Percentiles rank a stretch among this genome's conserved stretches.
These are phyloP conservation scores for Tulasnella sp. DNA, from an alignment of 768 basidiomycete genomes.

Conservation along the genomic window DNA sequence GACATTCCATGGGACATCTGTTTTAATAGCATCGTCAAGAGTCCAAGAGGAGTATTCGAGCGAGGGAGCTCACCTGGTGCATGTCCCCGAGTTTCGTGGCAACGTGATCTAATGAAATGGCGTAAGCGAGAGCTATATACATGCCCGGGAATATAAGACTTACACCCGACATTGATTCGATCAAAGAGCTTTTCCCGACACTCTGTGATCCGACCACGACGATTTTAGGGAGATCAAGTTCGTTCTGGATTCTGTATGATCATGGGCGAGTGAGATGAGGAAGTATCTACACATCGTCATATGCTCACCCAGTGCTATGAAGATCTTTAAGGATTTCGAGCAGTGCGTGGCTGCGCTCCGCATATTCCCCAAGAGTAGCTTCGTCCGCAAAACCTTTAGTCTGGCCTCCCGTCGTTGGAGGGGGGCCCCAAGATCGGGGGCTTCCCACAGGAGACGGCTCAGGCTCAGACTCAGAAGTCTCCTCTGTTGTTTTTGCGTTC, in stretches of 20 bases:
- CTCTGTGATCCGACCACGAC: slow-evolving; percentile 70
- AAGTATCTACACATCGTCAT: not conserved
- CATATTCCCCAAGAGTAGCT: slow-evolving; percentile 4
- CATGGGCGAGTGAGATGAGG: not conserved
- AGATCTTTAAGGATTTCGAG: not conserved
- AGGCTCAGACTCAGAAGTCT: too few relatives aligned
- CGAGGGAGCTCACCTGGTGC: slow-evolving; percentile 55
- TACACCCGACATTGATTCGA: slow-evolving; percentile 60
- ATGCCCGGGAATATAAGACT: not conserved
- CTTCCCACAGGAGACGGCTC: too few relatives aligned
- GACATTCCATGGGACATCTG: slow-evolving; percentile 44
- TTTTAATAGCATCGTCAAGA: not conserved
- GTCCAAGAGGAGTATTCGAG: not conserved
- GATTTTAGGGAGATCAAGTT: slow-evolving; percentile 70
- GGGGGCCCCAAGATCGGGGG: not conserved
- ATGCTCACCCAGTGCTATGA: slow-evolving; percentile 19
- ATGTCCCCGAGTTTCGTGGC: slow-evolving; percentile 66
- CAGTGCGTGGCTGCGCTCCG: not conserved
- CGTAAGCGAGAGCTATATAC: not conserved
- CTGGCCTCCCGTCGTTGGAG: not conserved
- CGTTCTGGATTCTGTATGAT: slow-evolving; percentile 33
- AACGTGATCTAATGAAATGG: slow-evolving; percentile 48
- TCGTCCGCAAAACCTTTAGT: not conserved
- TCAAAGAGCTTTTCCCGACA: slow-evolving; percentile 72
- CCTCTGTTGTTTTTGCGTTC: too few relatives aligned